Base-by-base conservation (phyloP, 2,329 filamentous ascomycete genomes). In the Chaetomium strumarium region DNA sequence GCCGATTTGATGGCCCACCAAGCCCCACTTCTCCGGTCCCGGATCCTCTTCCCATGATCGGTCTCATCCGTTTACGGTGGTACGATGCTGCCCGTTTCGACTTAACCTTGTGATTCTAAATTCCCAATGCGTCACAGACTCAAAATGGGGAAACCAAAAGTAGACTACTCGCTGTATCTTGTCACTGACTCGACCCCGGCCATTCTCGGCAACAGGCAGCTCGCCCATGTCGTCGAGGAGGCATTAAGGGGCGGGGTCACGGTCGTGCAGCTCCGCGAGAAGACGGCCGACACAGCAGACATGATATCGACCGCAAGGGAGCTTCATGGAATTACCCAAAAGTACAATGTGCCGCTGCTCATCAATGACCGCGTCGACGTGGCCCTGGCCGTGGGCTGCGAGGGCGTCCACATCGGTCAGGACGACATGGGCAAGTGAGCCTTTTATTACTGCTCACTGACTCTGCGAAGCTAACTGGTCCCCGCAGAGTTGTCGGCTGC, bases 321-420 rank as follows among this genome's bases (percentile, higher is more conserved):
- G 59, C 77, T 97, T 46, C 90, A 95, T 67, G 68, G 72, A 36
- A 72, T 93, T 57, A 92, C 90, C 17, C 75, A 74, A 58, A 74
- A 74, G 43, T 76, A 86, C 64, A 75, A 76, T 14, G 81, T 96
- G 3, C 92, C 92, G 30, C 78, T 97, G 52, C 75, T 97, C 50
- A 90, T 97, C 73, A 97, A 97, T 66, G 93, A 97, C 67, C 83
- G 91, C 12, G 80, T 96, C 6, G 91, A 96, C 66, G 88, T 97
- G 24, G 91, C 90, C 9, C 77, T 90, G 16, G 90, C 90, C 13
- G 80, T 91, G 40, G 88, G 84, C 12, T 93, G 88, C 52, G 92
- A 96, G 72, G 93, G 93, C 42, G 90, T 96, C 9, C 93, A 97
- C 68, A 80, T 97, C 46, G 93, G 93, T 7, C 92, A 97, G 72